Percentiles rank a stretch among this genome's conserved stretches.
These are phyloP conservation scores for Pseudogymnoascus sp. DNA, from an alignment of 2,329 filamentous ascomycete species.

Conservation along the genomic window DNA sequence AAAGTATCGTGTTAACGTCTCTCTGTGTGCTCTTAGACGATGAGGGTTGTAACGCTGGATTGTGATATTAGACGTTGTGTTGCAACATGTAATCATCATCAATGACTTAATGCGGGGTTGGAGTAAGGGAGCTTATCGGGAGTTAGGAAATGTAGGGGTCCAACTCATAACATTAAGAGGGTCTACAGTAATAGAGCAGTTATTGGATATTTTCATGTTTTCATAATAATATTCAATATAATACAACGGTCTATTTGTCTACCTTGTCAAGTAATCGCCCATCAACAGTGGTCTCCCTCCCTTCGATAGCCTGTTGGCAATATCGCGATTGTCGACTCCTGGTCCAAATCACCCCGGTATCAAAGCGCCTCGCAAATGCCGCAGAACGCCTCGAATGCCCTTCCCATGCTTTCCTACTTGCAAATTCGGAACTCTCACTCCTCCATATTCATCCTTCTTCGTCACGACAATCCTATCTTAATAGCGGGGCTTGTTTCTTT, in stretches of 20 bases:
- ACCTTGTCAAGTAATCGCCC: neutral
- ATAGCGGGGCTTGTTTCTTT: neutral
- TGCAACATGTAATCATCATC: neutral
- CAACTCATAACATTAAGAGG: neutral
- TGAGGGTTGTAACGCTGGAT: neutral
- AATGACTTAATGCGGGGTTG: neutral
- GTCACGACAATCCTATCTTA: neutral
- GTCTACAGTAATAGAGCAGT: neutral
- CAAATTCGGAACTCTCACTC: neutral
- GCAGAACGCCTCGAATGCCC: slow-evolving; percentile 4
- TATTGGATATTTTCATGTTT: neutral
- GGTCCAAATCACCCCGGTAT: neutral
- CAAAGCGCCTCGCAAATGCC: slow-evolving; percentile 2
- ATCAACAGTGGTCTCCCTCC: neutral
- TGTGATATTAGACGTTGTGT: neutral
- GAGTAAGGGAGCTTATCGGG: neutral
- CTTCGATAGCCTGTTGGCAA: neutral
- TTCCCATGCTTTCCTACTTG: neutral
- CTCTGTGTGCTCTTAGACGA: neutral
- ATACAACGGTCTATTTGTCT: slow-evolving; percentile 2
- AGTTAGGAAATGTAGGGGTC: neutral
- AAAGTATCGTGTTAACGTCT: neutral
- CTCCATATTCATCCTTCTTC: neutral
- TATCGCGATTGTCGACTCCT: neutral
- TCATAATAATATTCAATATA: neutral